These are phyloP conservation scores for Conoideocrella luteorostrata DNA, from an alignment of 2,329 filamentous ascomycete genomes.

Conservation along the genomic window DNA sequence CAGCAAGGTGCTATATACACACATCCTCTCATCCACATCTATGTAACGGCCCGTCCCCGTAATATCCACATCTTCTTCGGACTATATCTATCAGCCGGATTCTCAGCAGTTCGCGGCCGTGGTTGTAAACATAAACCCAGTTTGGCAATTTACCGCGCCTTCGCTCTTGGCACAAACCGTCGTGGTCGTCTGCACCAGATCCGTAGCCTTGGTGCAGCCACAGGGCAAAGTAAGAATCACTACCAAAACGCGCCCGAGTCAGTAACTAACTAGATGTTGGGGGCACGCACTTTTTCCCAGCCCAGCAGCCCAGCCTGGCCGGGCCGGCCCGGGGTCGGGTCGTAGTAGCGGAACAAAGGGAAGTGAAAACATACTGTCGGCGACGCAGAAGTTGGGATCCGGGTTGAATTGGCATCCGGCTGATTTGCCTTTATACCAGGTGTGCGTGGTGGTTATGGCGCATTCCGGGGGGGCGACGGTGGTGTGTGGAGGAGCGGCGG, in stretches of 20 bases:
- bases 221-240: constrained; percentile 5
- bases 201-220: neutral
- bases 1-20: too few species aligned
- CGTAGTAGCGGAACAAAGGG: too few species aligned
- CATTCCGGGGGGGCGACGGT: neutral
- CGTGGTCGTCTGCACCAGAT: neutral
- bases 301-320: too few species aligned
- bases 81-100: too few species aligned
- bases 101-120: constrained; percentile 2
- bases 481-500: neutral
- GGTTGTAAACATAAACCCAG: constrained; percentile 4
- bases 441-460: neutral
- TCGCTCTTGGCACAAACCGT: neutral
- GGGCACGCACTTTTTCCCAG: too few species aligned
- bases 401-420: neutral
- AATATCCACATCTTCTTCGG: too few species aligned
- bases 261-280: too few species aligned
- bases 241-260: too few species aligned
- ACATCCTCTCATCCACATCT: too few species aligned
- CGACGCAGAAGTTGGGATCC: neutral
- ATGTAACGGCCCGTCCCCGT: too few species aligned
- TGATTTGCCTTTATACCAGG: neutral
- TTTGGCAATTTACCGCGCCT: neutral
- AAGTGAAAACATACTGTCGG: constrained; percentile 5
- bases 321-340: too few species aligned